Percentiles rank a stretch among this genome's conserved stretches.
Conservation (phyloP, 2,329 filamentous ascomycete species). For the Xylariaceae sp. region DNA sequence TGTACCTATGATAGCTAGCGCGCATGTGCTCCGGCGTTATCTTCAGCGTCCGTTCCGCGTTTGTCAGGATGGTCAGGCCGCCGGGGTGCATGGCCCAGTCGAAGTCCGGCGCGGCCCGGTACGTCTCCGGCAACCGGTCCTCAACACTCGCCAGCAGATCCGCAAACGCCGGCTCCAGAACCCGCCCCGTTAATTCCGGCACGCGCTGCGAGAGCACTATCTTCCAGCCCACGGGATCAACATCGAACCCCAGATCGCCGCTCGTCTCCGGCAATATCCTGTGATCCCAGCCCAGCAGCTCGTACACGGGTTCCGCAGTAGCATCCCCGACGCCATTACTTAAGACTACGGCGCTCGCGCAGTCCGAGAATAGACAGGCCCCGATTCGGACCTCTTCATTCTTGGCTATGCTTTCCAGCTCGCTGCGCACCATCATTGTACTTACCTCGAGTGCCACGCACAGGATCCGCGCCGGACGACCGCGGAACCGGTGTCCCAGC, state of each 20-base stretch:
- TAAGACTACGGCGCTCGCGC: slow-evolving; percentile 60
- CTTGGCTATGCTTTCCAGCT: slow-evolving; percentile 59
- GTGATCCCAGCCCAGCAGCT: slow-evolving; percentile 63
- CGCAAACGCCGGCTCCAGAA: slow-evolving; percentile 51
- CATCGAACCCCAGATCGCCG: slow-evolving; percentile 60
- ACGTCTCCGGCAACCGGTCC: slow-evolving; percentile 42
- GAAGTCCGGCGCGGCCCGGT: slow-evolving; percentile 52
- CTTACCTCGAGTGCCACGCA: slow-evolving; percentile 62
- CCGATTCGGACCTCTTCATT: slow-evolving; percentile 61
- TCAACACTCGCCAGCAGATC: slow-evolving; percentile 47
- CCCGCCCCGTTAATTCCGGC: slow-evolving; percentile 50
- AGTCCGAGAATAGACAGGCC: slow-evolving; percentile 64
- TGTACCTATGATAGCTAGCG: slow-evolving; percentile 66
- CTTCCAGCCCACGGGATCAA: slow-evolving; percentile 63
- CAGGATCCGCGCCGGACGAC: slow-evolving; percentile 58
- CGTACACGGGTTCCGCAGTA: slow-evolving; percentile 47
- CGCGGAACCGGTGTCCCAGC: slow-evolving; percentile 55
- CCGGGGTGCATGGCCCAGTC: slow-evolving; percentile 73
- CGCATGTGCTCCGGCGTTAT: slow-evolving; percentile 61
- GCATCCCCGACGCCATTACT: slow-evolving; percentile 57
- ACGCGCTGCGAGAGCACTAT: slow-evolving; percentile 60
- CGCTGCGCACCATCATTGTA: slow-evolving; percentile 59
- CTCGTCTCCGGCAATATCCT: slow-evolving; percentile 59
- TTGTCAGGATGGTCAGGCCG: slow-evolving; percentile 61
- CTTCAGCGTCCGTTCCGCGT: slow-evolving; percentile 55